These are phyloP conservation scores for Baorangia bicolor DNA, from an alignment of 768 basidiomycete species.

Conservation along the genomic window DNA sequence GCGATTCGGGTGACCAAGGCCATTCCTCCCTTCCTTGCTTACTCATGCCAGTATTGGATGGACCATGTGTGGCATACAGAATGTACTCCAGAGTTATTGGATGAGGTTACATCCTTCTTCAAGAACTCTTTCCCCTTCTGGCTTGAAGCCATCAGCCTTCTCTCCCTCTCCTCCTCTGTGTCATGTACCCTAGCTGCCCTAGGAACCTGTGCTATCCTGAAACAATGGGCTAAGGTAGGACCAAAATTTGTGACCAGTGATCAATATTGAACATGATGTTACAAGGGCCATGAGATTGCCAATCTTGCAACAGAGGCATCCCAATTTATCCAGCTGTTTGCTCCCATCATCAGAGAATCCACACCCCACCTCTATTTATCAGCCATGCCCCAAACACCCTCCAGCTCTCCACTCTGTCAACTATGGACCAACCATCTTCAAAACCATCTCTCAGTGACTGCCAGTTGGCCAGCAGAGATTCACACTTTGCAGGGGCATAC, in stretches of 20 bases:
- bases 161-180: conserved; percentile 4
- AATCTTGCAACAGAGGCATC: conserved; percentile 24
- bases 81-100: conserved; percentile 15
- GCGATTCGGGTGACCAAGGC: conserved; percentile 11
- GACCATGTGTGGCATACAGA: conserved; percentile 23
- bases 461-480: conserved; percentile 19
- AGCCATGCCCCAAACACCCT: conserved; percentile 36
- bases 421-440: conserved; percentile 23
- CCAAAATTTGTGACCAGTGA: neutral
- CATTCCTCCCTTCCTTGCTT: conserved; percentile 34
- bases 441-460: conserved; percentile 8
- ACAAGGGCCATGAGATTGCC: conserved; percentile 10
- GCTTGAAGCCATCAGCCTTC: conserved; percentile 37
- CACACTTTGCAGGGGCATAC: conserved; percentile 16
- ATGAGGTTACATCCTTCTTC: conserved; percentile 20
- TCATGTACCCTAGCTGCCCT: conserved; percentile 9
- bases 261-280: conserved; percentile 1
- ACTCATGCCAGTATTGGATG: conserved; percentile 40
- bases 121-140: conserved; percentile 34
- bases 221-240: conserved; percentile 20
- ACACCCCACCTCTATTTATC: conserved; percentile 41
- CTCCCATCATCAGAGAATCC: conserved; percentile 28
- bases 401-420: conserved; percentile 22
- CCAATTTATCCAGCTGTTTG: conserved; percentile 34
- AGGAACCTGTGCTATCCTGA: conserved; percentile 5